Percentiles rank a stretch among this genome's conserved stretches.
Evolutionary conservation across 495 filamentous ascomycete genomes (phyloP).

Genomic region (Penicillium dipodomyicola): DNA sequence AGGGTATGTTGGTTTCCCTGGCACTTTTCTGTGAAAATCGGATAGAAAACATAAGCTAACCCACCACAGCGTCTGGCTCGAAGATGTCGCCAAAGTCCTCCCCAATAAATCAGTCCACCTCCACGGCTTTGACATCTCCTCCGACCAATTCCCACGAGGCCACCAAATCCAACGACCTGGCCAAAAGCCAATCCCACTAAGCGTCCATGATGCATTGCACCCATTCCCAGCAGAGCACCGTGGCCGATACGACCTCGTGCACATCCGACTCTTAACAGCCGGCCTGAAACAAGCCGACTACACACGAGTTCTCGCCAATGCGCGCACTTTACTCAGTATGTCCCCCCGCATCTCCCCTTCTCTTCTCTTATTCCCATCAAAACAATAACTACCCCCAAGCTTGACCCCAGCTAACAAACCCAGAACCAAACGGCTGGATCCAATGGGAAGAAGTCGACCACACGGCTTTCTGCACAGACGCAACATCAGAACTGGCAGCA

Average conservation of each 20-base stretch:
- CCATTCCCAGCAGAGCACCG: conserved; percentile 31
- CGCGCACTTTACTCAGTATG: conserved; percentile 35
- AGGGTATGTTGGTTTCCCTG: conserved; percentile 27
- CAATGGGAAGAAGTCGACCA: conserved; percentile 40
- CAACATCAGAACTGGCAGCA: conserved; percentile 11
- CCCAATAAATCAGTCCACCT: conserved; percentile 18
- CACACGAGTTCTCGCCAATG: conserved; percentile 20
- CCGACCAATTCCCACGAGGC: conserved; percentile 26
- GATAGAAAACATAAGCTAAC: neutral
- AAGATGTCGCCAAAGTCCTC: conserved; percentile 17
- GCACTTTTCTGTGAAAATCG: conserved; percentile 12
- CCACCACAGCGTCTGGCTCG: conserved; percentile 27
- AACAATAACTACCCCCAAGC: neutral
- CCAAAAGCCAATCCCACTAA: conserved; percentile 14
- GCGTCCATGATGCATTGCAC: conserved; percentile 31
- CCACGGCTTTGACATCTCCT: conserved; percentile 41
- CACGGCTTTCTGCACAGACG: conserved; percentile 19
- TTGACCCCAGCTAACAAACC: neutral
- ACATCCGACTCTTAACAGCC: conserved; percentile 32
- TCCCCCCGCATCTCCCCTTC: neutral
- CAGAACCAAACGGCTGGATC: conserved; percentile 36
- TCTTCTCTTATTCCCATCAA: neutral
- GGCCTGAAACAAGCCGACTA: conserved; percentile 28
- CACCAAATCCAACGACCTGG: conserved; percentile 4
- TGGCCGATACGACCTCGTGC: conserved; percentile 35